Percentiles rank a stretch among this genome's conserved stretches.
These are phyloP conservation scores for Lichtheimia ramosa DNA, from an alignment of 371 early-diverging fungal species.

Conservation along the genomic window DNA sequence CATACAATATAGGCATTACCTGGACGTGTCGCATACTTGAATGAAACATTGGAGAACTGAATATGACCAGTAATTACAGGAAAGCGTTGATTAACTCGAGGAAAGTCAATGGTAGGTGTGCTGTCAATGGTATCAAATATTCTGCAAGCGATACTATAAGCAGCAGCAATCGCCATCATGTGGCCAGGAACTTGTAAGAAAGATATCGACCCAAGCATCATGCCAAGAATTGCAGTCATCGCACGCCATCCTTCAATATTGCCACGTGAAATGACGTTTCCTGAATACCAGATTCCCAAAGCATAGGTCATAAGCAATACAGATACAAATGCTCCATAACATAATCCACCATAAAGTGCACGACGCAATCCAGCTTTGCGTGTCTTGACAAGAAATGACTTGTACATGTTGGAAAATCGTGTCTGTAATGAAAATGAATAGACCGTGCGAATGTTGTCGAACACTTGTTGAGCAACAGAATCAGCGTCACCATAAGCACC, in stretches of 20 bases:
- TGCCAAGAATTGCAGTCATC: conserved; percentile 64
- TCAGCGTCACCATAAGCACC: conserved; percentile 48
- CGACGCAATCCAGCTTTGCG: conserved; percentile 56
- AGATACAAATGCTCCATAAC: conserved; percentile 53
- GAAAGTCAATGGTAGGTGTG: conserved; percentile 63
- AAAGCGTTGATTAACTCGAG: conserved; percentile 50
- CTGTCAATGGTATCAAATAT: conserved; percentile 83
- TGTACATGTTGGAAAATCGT: conserved; percentile 68
- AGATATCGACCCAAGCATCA: conserved; percentile 61
- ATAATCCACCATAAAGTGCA: conserved; percentile 37
- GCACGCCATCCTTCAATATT: conserved; percentile 31
- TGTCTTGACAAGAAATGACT: conserved; percentile 53
- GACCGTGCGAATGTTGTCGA: conserved; percentile 87
- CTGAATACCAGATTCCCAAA: conserved; percentile 72
- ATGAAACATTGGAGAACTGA: conserved; percentile 69
- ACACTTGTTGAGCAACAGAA: conserved; percentile 62
- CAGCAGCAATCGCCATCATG: conserved; percentile 59
- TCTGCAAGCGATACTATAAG: conserved; percentile 64
- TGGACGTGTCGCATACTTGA: conserved; percentile 76
- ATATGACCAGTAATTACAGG: conserved; percentile 65
- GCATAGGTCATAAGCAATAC: conserved; percentile 58
- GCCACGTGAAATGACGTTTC: conserved; percentile 35
- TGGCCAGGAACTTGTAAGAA: conserved; percentile 55
- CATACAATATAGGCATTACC: conserved; percentile 1
- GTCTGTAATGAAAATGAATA: conserved; percentile 80